Evolutionary conservation across 192 early-diverging fungal genomes (phyloP).

Genomic region (Dissophora globulifera): DNA sequence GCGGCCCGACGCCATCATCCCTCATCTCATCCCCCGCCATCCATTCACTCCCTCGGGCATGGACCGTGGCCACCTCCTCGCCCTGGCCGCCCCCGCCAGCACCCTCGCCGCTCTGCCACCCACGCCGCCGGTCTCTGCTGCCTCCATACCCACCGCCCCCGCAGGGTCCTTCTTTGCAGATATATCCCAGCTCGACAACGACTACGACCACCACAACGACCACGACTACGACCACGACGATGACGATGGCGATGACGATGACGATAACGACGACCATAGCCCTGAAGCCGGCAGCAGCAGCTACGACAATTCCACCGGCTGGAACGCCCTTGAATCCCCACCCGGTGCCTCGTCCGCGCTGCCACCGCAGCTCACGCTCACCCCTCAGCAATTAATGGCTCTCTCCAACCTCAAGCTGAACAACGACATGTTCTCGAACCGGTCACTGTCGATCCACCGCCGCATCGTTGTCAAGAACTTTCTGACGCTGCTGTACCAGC

Average conservation of each 20-base stretch:
- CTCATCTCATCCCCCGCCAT: not conserved
- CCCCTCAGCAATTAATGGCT: slow-evolving; percentile 23
- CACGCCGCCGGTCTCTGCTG: not conserved
- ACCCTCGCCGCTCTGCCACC: not conserved
- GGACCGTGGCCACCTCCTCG: slow-evolving; percentile 11
- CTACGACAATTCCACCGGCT: not conserved
- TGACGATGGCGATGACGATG: no score
- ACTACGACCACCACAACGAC: not conserved
- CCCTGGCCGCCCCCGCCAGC: slow-evolving; percentile 4
- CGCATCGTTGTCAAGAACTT: slow-evolving; percentile 53
- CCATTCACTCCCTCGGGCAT: not conserved
- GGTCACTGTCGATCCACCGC: slow-evolving; percentile 41
- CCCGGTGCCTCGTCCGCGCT: not conserved
- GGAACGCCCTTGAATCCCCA: not conserved
- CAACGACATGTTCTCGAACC: slow-evolving; percentile 35
- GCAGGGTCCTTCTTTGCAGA: slow-evolving; percentile 11
- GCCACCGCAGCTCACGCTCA: not conserved
- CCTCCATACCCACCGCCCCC: not conserved
- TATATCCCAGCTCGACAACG: not conserved
- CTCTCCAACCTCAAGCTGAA: slow-evolving; percentile 41
- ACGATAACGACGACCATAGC: not conserved
- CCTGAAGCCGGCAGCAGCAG: slow-evolving; percentile 4
- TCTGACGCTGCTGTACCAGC: slow-evolving; percentile 28
- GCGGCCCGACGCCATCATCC: not conserved
- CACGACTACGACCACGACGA: not conserved